Evolutionary conservation across 1,284 basidiomycete species (phyloP).

Genomic region (Schizopora paradoxa): DNA sequence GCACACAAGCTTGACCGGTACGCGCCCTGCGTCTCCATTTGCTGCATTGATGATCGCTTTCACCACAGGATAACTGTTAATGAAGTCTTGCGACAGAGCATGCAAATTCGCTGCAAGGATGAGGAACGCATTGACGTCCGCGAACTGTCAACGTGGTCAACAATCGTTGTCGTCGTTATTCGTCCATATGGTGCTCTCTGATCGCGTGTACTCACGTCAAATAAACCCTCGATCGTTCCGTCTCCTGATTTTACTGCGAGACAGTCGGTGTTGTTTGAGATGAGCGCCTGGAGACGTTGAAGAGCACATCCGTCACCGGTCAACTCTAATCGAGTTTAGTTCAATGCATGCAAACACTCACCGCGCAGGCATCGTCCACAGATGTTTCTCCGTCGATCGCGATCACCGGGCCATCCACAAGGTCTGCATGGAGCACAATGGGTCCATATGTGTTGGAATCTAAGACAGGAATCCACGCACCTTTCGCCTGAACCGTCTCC

Average conservation of each 20-base stretch:
- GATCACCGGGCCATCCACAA: slow-evolving; percentile 61
- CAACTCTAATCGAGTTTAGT: background rate
- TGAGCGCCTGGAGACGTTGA: slow-evolving; percentile 42
- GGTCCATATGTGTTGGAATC: background rate
- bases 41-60: slow-evolving; percentile 68
- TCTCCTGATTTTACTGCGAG: slow-evolving; percentile 47
- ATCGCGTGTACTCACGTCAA: slow-evolving; percentile 52
- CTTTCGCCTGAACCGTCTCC: slow-evolving; percentile 48
- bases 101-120: slow-evolving; percentile 74
- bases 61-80: slow-evolving; percentile 51
- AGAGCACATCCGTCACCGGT: slow-evolving; percentile 1
- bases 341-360: slow-evolving; percentile 30
- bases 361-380: slow-evolving; percentile 78
- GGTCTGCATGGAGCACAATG: too few relatives aligned
- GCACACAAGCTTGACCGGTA: slow-evolving; percentile 68
- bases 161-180: background rate
- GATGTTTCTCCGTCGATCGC: slow-evolving; percentile 58
- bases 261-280: slow-evolving; percentile 57
- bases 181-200: background rate
- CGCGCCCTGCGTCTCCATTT: slow-evolving; percentile 58
- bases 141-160: slow-evolving; percentile 42
- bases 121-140: slow-evolving; percentile 77
- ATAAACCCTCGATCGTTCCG: slow-evolving; percentile 52
- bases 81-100: slow-evolving; percentile 51
- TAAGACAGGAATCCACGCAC: slow-evolving; percentile 29